These are phyloP conservation scores for Lignosus rhinocerotis DNA, from an alignment of 1,284 basidiomycete genomes.

Conservation along the genomic window DNA sequence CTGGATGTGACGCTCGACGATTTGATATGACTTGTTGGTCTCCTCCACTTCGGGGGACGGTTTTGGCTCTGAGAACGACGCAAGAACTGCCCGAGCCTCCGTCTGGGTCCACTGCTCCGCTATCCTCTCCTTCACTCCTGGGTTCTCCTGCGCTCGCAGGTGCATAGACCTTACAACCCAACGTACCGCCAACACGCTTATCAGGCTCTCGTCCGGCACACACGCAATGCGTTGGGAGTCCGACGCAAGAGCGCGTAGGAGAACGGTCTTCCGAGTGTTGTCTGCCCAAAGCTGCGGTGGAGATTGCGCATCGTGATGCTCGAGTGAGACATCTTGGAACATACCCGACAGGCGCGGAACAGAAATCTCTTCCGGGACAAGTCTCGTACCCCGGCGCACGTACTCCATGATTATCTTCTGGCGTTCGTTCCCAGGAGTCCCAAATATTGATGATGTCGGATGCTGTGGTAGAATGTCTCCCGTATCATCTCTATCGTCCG, in stretches of 20 bases:
- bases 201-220: conserved; percentile 46
- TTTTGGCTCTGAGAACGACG: conserved; percentile 39
- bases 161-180: conserved; percentile 58
- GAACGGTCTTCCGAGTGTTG: conserved; percentile 53
- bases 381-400: conserved; percentile 67
- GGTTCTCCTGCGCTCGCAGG: conserved; percentile 47
- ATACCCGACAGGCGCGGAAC: conserved; percentile 52
- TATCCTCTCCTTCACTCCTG: conserved; percentile 51
- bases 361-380: conserved; percentile 56
- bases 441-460: conserved; percentile 37
- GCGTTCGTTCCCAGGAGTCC: conserved; percentile 27
- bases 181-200: conserved; percentile 56
- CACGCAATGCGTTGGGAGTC: conserved; percentile 48
- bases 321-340: conserved; percentile 39
- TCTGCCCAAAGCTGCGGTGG: conserved; percentile 47
- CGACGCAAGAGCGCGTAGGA: conserved; percentile 61
- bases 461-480: conserved; percentile 25
- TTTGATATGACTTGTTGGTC: conserved; percentile 21
- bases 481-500: conserved; percentile 28
- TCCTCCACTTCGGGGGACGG: neutral
- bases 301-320: conserved; percentile 19
- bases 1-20: conserved; percentile 66
- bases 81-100: conserved; percentile 68
- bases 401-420: conserved; percentile 64
- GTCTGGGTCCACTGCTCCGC: conserved; percentile 67